Conservation (phyloP, 345 rosid genomes). For the Salix arbutifolia region DNA sequence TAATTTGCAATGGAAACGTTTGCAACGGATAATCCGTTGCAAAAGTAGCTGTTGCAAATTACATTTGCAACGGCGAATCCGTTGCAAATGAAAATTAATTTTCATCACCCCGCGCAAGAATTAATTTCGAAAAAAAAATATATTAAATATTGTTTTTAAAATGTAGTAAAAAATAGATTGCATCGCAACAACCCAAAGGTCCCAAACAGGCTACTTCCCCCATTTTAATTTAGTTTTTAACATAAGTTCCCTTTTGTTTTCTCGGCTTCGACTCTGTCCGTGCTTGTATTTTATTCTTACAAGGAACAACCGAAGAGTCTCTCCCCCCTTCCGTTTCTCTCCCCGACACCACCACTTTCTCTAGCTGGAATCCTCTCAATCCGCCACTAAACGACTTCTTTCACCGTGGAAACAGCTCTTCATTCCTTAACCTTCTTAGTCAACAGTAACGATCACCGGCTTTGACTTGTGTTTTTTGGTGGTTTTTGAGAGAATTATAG, state of each 20-base stretch:
- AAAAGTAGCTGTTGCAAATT: too few species aligned
- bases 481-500: background rate
- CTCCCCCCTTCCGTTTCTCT: conserved; percentile 2
- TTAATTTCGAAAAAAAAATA: too few species aligned
- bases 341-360: background rate
- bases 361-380: background rate
- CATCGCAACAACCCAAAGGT: too few species aligned
- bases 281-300: conserved; percentile 16
- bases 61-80: too few species aligned
- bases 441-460: conserved; percentile 15
- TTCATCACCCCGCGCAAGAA: too few species aligned
- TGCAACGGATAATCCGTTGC: too few species aligned
- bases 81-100: too few species aligned
- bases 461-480: conserved; percentile 10
- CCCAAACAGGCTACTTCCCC: background rate
- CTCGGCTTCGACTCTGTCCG: conserved; percentile 34
- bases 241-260: conserved; percentile 1
- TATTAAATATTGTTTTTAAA: too few species aligned
- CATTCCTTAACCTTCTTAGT: background rate
- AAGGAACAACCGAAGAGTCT: background rate
- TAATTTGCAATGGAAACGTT: too few species aligned
- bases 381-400: background rate
- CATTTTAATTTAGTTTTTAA: background rate
- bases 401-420: background rate
- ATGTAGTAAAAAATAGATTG: too few species aligned